Percentiles rank a stretch among this genome's conserved stretches.
phyloP scores from a whole-genome alignment of 768 basidiomycete species.

The Serendipita vermifera region DNA sequence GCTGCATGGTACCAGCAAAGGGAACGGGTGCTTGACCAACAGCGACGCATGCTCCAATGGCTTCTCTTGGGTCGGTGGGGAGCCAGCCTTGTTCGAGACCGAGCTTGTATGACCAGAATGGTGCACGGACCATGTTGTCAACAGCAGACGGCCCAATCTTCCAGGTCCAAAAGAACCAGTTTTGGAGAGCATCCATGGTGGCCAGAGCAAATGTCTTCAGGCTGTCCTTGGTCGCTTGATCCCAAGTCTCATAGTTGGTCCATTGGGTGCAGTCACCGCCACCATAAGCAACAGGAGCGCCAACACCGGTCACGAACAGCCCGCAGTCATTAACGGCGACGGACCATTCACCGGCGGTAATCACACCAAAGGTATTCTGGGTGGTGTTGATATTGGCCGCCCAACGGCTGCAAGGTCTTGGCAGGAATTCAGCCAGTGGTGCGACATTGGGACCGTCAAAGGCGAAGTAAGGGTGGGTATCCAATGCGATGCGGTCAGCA shows the following conservation, averaged over 20 bases:
- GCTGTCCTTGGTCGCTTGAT: slow-evolving; percentile 37
- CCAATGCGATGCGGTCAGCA: slow-evolving; percentile 69
- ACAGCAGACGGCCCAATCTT: slow-evolving; percentile 46
- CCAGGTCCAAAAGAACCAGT: slow-evolving; percentile 75
- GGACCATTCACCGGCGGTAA: slow-evolving; percentile 77
- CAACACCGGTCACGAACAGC: slow-evolving; percentile 29
- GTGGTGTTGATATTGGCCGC: slow-evolving; percentile 56
- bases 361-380: slow-evolving; percentile 66
- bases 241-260: slow-evolving; percentile 42
- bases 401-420: slow-evolving; percentile 63
- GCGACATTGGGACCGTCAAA: slow-evolving; percentile 48
- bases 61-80: slow-evolving; percentile 71
- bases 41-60: slow-evolving; percentile 52
- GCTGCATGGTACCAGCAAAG: slow-evolving; percentile 42
- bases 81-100: slow-evolving; percentile 89
- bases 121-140: slow-evolving; percentile 55
- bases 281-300: slow-evolving; percentile 32
- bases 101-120: slow-evolving; percentile 88
- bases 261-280: slow-evolving; percentile 33
- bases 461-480: slow-evolving; percentile 79
- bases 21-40: slow-evolving; percentile 30
- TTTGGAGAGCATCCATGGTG: slow-evolving; percentile 52
- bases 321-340: slow-evolving; percentile 41
- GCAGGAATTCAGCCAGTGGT: slow-evolving; percentile 44
- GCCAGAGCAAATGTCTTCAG: slow-evolving; percentile 39